A percentile compares a stretch with the other conserved stretches of the same genome.
phyloP scores from a whole-genome alignment of 768 basidiomycete species.

The Boletus fagicola region DNA sequence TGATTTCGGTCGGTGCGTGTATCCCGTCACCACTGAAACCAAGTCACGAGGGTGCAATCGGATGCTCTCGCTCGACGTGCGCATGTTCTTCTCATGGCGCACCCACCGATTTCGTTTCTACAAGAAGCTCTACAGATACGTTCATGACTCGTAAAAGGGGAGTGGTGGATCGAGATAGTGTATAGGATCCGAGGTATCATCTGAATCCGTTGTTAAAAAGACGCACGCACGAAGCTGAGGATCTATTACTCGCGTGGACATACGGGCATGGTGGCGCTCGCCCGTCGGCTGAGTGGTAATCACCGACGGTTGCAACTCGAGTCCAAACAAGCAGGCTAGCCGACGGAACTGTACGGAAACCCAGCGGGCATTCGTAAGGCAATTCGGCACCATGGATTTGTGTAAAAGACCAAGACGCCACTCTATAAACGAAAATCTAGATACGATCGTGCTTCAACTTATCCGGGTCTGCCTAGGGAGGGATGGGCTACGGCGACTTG shows the following conservation, averaged over 20 bases:
- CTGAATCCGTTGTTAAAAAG: no score
- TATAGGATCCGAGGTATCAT: no score
- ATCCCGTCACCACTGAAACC: background rate
- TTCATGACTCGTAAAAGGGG: no score
- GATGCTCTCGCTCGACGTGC: no score
- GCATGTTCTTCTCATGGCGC: no score
- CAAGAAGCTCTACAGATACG: no score
- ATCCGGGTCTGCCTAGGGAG: background rate
- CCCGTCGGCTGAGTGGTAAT: background rate
- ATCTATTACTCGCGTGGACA: background rate
- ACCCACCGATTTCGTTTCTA: no score
- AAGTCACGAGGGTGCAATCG: constrained; percentile 44
- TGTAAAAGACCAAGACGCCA: background rate
- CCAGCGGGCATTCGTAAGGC: background rate
- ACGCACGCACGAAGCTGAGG: no score
- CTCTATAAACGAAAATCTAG: background rate
- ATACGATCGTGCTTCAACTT: background rate
- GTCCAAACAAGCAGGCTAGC: background rate
- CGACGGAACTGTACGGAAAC: background rate
- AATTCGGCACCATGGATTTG: background rate
- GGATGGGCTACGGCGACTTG: background rate
- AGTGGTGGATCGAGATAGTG: no score
- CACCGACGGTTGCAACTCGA: background rate
- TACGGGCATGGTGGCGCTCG: background rate
- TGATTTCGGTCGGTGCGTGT: background rate